Conservation (phyloP, 331 rosid species). For the Cydonia oblonga region DNA sequence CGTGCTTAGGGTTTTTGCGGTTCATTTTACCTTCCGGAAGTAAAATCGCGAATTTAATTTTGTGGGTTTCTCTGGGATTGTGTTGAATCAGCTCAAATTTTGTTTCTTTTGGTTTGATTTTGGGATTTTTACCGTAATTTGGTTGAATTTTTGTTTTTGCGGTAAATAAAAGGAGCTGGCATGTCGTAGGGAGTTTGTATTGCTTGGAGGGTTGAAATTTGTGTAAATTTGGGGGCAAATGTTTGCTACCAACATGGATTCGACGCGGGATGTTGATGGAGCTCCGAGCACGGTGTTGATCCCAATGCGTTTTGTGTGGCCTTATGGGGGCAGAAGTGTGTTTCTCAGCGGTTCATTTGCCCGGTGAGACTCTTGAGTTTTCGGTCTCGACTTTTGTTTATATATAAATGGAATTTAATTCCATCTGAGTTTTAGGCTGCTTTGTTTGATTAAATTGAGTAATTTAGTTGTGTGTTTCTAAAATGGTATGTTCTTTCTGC, state of each 20-base stretch:
- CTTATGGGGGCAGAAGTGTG: conserved; percentile 82
- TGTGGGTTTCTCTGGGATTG: not conserved
- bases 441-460: too few species aligned
- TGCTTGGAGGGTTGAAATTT: conserved; percentile 29
- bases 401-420: not conserved
- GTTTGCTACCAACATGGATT: conserved; percentile 64
- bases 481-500: not conserved
- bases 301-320: conserved; percentile 94
- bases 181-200: conserved; percentile 26
- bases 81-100: conserved; percentile 3
- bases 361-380: conserved; percentile 29
- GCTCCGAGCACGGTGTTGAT: conserved; percentile 50
- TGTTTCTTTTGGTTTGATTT: conserved; percentile 3
- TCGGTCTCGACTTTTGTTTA: not conserved
- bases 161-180: conserved; percentile 12
- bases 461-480: too few species aligned
- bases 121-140: conserved; percentile 28
- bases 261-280: conserved; percentile 40
- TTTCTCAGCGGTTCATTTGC: conserved; percentile 82
- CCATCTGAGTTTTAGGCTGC: not conserved
- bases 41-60: too few species aligned
- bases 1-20: conserved; percentile 28
- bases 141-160: conserved; percentile 7
- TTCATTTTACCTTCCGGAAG: conserved; percentile 4
- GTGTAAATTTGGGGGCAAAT: conserved; percentile 17